phyloP scores from a whole-genome alignment of 306 rosid species.

The Cercis canadensis region DNA sequence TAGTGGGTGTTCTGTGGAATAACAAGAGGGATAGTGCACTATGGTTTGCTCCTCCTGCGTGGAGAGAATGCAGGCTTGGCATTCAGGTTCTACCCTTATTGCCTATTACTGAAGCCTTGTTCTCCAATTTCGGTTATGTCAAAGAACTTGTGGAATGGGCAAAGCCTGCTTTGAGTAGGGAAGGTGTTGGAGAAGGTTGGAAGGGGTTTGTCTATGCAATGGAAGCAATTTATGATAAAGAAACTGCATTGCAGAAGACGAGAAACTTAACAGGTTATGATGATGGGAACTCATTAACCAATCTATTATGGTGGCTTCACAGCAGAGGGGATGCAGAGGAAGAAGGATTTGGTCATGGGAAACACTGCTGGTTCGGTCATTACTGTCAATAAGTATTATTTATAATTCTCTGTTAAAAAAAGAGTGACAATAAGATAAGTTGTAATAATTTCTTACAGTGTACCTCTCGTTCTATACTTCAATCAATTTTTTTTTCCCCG shows the following conservation, averaged over 20 bases:
- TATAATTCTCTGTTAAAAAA: no score
- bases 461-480: no score
- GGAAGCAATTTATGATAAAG: conserved; percentile 66
- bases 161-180: conserved; percentile 63
- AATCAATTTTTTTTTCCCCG: no score
- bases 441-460: no score
- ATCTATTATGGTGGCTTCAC: not conserved
- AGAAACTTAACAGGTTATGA: conserved; percentile 64
- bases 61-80: conserved; percentile 82
- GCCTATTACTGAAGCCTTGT: conserved; percentile 46
- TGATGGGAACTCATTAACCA: conserved; percentile 68
- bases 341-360: no score
- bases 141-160: conserved; percentile 84
- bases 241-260: conserved; percentile 54
- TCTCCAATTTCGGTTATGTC: conserved; percentile 50
- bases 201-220: conserved; percentile 80
- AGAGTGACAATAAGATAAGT: no score
- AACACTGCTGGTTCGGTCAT: no score
- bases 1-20: conserved; percentile 87
- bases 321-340: conserved; percentile 38
- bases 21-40: conserved; percentile 81
- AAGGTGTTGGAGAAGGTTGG: conserved; percentile 75
- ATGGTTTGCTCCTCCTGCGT: conserved; percentile 85
- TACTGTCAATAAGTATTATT: no score
- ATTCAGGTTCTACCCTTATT: conserved; percentile 77